Percentiles rank a stretch among this genome's conserved stretches.
These are phyloP conservation scores for Coprinopsis sp. DNA, from an alignment of 768 basidiomycete genomes.

Conservation along the genomic window DNA sequence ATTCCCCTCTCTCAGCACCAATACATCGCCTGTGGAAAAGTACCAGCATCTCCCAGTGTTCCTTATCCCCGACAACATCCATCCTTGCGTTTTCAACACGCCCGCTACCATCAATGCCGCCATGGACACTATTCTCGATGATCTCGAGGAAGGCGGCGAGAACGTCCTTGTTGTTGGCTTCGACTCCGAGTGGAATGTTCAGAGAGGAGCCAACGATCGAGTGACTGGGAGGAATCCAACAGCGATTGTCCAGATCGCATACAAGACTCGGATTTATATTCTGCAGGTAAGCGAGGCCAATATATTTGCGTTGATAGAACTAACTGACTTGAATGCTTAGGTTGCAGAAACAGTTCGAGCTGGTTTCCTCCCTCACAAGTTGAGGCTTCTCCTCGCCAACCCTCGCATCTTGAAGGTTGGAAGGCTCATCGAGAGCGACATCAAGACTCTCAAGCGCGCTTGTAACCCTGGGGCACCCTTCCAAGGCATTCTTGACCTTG, in stretches of 20 bases:
- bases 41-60: conserved; percentile 17
- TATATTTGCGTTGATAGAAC: background rate
- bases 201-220: conserved; percentile 2
- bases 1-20: conserved; percentile 16
- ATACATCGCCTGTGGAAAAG: conserved; percentile 19
- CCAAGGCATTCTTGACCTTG: background rate
- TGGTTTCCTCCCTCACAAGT: conserved; percentile 11
- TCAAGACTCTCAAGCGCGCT: conserved; percentile 18
- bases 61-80: conserved; percentile 12
- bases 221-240: conserved; percentile 4
- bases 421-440: conserved; percentile 16
- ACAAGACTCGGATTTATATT: conserved; percentile 12
- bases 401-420: conserved; percentile 22
- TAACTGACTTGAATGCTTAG: conserved; percentile 12
- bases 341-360: conserved; percentile 12
- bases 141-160: conserved; percentile 3
- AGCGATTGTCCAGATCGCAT: conserved; percentile 19
- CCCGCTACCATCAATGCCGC: conserved; percentile 12
- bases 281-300: conserved; percentile 8
- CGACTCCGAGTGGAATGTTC: conserved; percentile 20
- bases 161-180: conserved; percentile 15
- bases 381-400: conserved; percentile 13
- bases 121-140: conserved; percentile 15
- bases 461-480: background rate
- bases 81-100: conserved; percentile 3